These are phyloP conservation scores for Gilbertella persicaria DNA, from an alignment of 371 early-diverging fungal species.

Conservation along the genomic window DNA sequence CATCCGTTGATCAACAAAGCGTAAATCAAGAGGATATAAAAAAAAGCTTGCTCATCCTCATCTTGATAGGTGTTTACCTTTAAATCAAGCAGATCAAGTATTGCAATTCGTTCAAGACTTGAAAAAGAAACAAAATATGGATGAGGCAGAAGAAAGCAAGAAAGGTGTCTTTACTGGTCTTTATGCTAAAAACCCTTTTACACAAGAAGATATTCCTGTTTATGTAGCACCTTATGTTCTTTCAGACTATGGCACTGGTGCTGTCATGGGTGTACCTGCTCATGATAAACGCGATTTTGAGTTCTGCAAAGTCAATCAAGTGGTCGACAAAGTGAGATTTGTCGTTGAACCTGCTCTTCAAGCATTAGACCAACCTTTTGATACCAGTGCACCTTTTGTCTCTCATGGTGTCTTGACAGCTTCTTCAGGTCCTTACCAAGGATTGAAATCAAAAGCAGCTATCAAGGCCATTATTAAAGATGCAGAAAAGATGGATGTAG, in stretches of 20 bases:
- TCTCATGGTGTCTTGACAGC: constrained; percentile 62
- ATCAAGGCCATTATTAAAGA: constrained; percentile 56
- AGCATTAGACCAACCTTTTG: constrained; percentile 19
- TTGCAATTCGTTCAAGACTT: constrained; percentile 55
- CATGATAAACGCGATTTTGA: constrained; percentile 81
- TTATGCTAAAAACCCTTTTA: constrained; percentile 69
- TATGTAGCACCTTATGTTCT: constrained; percentile 81
- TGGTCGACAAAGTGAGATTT: constrained; percentile 38
- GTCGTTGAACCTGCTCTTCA: constrained; percentile 54
- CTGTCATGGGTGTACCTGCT: constrained; percentile 88
- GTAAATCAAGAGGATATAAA: no score
- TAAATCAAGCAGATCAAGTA: constrained; percentile 47
- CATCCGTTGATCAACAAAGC: constrained; percentile 54
- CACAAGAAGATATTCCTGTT: constrained; percentile 63
- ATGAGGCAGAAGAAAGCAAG: constrained; percentile 50
- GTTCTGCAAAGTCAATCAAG: constrained; percentile 59
- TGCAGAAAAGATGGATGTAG: constrained; percentile 53
- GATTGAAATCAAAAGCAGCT: constrained; percentile 64
- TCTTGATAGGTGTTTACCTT: constrained; percentile 42
- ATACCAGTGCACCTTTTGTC: constrained; percentile 40
- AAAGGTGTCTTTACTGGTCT: constrained; percentile 69
- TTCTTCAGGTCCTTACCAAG: constrained; percentile 55
- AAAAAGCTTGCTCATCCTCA: no score
- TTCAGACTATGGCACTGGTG: constrained; percentile 81
- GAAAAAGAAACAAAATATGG: constrained; percentile 47